phyloP scores from a whole-genome alignment of 2,329 filamentous ascomycete species.

The Fusarium sp. region DNA sequence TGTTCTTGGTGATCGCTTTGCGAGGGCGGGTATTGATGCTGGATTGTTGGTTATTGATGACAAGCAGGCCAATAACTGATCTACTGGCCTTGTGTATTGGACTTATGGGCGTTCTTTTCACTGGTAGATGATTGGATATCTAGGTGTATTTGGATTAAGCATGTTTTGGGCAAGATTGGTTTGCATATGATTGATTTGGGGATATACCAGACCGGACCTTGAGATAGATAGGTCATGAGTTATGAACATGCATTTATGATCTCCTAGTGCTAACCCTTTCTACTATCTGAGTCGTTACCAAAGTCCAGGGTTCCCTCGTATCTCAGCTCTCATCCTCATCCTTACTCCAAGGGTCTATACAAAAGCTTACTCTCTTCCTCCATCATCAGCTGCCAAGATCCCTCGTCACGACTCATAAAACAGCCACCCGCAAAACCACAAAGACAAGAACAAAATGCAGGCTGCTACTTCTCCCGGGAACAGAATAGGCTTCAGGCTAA shows the following conservation, averaged over 20 bases:
- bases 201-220: constrained; percentile 11
- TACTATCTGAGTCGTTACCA: too few relatives aligned
- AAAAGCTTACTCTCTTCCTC: too few relatives aligned
- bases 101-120: not conserved
- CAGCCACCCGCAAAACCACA: too few relatives aligned
- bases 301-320: too few relatives aligned
- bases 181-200: not conserved
- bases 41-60: constrained; percentile 47
- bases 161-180: not conserved
- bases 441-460: too few relatives aligned
- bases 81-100: not conserved
- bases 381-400: too few relatives aligned
- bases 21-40: constrained; percentile 44
- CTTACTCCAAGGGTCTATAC: too few relatives aligned
- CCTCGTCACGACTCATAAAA: too few relatives aligned
- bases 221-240: not conserved
- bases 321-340: too few relatives aligned
- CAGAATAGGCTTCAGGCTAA: too few relatives aligned
- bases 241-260: constrained; percentile 8
- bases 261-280: not conserved
- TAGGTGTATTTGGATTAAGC: not conserved
- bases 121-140: not conserved
- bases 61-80: constrained; percentile 14
- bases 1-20: constrained; percentile 43
- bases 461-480: too few relatives aligned